Evolutionary conservation across 148 eudicot genomes (phyloP), one percentile per base, ranked within the genome.

Genomic region (Rhododendron kiyosumense): DNA sequence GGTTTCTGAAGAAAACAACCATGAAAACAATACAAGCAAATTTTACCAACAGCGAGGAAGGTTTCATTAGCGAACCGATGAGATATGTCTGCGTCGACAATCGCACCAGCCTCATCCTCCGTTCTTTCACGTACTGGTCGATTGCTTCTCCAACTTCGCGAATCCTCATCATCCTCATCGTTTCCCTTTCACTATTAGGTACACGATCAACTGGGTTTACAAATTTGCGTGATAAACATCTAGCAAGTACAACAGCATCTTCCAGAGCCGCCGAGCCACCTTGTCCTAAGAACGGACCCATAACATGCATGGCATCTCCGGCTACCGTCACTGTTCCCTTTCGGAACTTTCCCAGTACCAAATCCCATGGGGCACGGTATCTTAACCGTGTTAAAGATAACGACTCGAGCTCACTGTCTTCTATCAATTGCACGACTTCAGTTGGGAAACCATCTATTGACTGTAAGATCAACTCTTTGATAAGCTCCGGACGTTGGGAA

Each of bases 191-290:
- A 32, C 34, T n/a, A 89, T 63, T 81, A 63, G 1, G 69, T 63
- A 20, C 3, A 63, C n/a, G 69, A n/a, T 63, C 28, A 8, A 24
- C 69, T 2, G 69, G 28, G n/a, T 24, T 63, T 63, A 7, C 30
- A 8, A 24, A 8, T 32, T 84, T 88, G 22, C 54, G 79, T 13
- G 87, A 61, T 76, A 94, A 54, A 87, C 90, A 88, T 85, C 96
- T 87, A 48, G 91, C 94, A 14, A 94, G 76, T 22, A 91, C 93
- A 43, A 92, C 75, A 20, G 94, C 94, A 79, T 94, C 95, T 89
- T 93, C 95, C 41, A 93, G 34, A 34, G 85, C 94, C n/a, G 93
- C 89, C 2, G 94, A 92, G 9, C 95, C 95, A 63, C 92, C 95
- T 59, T 93, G 94, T 4, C 93, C 93, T 1, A 92, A 86, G 77